Conservation (phyloP, 768 basidiomycete genomes). For the Suillus alpinus region DNA sequence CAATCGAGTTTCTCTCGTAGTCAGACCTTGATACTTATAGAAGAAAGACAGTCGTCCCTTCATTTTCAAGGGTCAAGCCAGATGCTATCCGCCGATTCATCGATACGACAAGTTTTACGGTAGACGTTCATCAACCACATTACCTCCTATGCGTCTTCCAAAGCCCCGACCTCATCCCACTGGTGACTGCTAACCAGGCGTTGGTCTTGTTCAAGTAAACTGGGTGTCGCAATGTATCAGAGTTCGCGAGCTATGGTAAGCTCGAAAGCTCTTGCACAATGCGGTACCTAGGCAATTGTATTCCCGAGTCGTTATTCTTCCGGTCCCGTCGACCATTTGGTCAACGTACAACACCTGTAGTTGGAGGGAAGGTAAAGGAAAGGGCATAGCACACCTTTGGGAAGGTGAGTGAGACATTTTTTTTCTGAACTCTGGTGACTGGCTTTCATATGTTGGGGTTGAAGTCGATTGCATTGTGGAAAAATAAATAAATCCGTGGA, state of each 20-base stretch:
- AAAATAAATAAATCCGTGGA: not conserved
- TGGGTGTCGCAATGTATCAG: not conserved
- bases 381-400: not conserved
- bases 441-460: not conserved
- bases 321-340: no score
- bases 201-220: not conserved
- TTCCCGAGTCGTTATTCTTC: not conserved
- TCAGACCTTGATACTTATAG: no score
- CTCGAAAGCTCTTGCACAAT: not conserved
- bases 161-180: not conserved
- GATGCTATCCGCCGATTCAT: not conserved
- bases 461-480: not conserved
- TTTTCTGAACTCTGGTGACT: not conserved
- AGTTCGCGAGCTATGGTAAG: not conserved
- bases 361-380: not conserved
- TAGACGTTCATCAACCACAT: no score
- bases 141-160: not conserved
- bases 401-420: no score
- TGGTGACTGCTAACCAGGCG: not conserved
- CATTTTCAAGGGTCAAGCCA: no score
- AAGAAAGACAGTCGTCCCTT: no score
- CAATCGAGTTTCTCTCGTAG: no score
- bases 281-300: not conserved
- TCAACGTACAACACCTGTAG: not conserved
- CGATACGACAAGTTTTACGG: not conserved